Conservation (phyloP, 1,284 basidiomycete species). For the Athelia psychrophila region DNA sequence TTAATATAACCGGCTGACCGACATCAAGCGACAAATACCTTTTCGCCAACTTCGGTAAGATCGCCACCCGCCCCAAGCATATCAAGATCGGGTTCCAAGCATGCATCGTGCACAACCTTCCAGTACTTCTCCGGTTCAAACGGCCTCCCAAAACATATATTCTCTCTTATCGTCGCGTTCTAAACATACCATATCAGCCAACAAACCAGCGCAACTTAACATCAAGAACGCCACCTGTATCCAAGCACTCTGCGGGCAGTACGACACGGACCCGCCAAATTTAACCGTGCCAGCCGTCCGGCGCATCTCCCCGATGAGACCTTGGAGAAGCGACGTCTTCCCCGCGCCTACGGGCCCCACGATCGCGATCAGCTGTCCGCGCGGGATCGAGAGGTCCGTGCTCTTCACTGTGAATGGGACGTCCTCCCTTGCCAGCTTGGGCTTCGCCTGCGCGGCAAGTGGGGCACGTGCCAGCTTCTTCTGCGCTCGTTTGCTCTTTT, state of each 20-base stretch:
- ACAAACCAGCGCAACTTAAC: background rate
- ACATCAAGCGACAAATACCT: conserved; percentile 32
- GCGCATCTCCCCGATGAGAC: conserved; percentile 81
- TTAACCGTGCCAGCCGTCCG: conserved; percentile 55
- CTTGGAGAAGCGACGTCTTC: conserved; percentile 75
- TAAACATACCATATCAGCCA: conserved; percentile 24
- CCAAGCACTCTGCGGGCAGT: conserved; percentile 87
- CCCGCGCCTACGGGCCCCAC: conserved; percentile 69
- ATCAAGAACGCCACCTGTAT: conserved; percentile 58
- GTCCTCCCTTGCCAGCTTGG: conserved; percentile 30
- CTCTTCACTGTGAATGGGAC: conserved; percentile 55
- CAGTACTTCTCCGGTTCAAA: conserved; percentile 80
- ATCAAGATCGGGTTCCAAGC: conserved; percentile 77
- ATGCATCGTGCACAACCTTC: conserved; percentile 72
- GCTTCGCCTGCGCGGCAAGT: conserved; percentile 8
- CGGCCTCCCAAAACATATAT: conserved; percentile 74
- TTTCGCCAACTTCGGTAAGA: conserved; percentile 90
- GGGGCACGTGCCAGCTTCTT: conserved; percentile 15
- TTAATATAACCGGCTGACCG: background rate
- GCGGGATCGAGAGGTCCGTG: conserved; percentile 63
- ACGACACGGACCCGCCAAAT: conserved; percentile 75
- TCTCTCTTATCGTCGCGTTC: conserved; percentile 77
- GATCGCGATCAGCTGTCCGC: conserved; percentile 75
- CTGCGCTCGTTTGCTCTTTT: conserved; percentile 1
- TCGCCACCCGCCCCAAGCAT: conserved; percentile 77